Base-by-base conservation (phyloP, 257 asterid species). In the Cinchona pubescens region DNA sequence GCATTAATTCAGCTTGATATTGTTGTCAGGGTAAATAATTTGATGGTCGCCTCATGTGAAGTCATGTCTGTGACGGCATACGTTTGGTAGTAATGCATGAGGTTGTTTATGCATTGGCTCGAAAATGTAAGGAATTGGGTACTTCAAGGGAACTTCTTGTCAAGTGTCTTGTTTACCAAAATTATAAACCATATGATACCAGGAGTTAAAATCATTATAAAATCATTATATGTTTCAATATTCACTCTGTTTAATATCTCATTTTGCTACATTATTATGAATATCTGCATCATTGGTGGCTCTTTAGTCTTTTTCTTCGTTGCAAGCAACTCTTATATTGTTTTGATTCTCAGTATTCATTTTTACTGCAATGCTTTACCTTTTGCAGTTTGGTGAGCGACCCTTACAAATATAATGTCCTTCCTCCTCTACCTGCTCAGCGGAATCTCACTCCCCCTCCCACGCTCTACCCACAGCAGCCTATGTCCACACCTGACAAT, bases 371-470 rank as follows among this genome's bases (percentile, higher is more conserved):
- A 34, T 53, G 35, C 74, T 23, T 61, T 78, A 74, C 37, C 67
- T 9, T 38, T 48, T 81, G 80, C 92, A 90, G 97, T 77, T 74
- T 80, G 71, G 75, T 67, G 45, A 87, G 85, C 7, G 97, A 90
- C 56, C 84, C 90, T 0, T 88, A 86, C 86, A 92, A 87, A 83
- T 89, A 90, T 85, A 92, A 92, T 18, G 77, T 78, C 51, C 92
- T 94, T 72, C 98, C 97, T 80, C 97, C 97, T 3, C 89, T 94
- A 46, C 98, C 98, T 23, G 98, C 97, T 32, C 97, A 94, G 73
- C 92, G 86, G 78, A 94, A 94, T 81, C 85, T 92, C 85, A 92
- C 96, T 2, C 98, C 98, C 13, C 98, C 98, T 65, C 97, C 97
- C 74, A 94, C 97, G 30, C 97, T 94, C 66, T 94, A 94, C 80